Percentiles rank a stretch among this genome's conserved stretches.
phyloP scores from a whole-genome alignment of 179 eudicot species.

The Silene coronaria region DNA sequence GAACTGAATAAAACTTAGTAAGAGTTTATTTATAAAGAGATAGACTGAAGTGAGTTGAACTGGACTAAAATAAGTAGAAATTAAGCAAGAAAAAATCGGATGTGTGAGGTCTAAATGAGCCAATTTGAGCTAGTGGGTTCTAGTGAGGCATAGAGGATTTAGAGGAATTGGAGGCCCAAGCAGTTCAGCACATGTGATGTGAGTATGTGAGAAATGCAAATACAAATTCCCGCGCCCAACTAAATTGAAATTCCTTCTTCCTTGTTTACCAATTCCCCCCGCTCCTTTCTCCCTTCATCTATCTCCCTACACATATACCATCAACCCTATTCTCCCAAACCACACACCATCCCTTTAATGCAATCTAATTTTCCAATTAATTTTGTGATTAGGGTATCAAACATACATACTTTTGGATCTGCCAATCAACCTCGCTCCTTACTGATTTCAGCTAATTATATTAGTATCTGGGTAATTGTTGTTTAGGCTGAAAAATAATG shows the following conservation, averaged over 20 bases:
- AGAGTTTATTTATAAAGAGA: no score
- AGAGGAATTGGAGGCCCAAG: no score
- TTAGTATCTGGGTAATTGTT: conserved; percentile 8
- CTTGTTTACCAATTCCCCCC: conserved; percentile 10
- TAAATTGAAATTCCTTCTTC: conserved; percentile 7
- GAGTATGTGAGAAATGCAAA: no score
- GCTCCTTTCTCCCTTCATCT: not conserved
- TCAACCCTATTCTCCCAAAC: not conserved
- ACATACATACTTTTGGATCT: not conserved
- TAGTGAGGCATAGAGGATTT: no score
- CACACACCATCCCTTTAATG: not conserved
- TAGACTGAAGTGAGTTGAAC: no score
- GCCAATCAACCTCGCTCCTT: not conserved
- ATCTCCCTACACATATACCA: not conserved
- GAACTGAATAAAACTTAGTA: no score
- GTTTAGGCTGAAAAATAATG: conserved; percentile 28
- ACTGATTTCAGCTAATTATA: not conserved
- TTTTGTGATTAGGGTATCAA: conserved; percentile 21
- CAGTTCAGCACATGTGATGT: no score
- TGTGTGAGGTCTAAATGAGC: no score
- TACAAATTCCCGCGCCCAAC: conserved; percentile 11
- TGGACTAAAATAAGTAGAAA: no score
- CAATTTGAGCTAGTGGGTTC: no score
- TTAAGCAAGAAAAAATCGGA: no score
- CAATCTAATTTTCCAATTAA: not conserved